A percentile compares a stretch with the other conserved stretches of the same genome.
Evolutionary conservation across 805 yeast species (phyloP).

Genomic region (Hyphopichia homilentoma): DNA sequence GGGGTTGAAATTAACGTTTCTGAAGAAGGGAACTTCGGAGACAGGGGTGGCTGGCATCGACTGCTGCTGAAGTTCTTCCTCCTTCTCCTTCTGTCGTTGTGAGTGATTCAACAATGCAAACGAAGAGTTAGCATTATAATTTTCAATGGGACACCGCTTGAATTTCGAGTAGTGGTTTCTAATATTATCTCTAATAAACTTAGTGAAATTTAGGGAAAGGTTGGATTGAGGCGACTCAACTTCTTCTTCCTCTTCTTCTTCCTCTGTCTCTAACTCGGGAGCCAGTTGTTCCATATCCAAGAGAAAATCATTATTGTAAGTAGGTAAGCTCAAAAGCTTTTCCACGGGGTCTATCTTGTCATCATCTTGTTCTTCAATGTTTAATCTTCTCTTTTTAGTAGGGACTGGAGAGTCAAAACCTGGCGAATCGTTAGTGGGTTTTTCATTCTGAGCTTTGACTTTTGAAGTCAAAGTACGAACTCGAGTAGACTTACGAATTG

Average conservation of each 20-base stretch:
- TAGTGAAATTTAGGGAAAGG: constrained; percentile 29
- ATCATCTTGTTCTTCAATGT: constrained; percentile 8
- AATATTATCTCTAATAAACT: constrained; percentile 37
- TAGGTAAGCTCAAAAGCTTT: constrained; percentile 34
- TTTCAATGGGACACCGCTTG: constrained; percentile 26
- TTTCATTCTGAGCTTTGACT: constrained; percentile 9
- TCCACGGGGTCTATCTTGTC: constrained; percentile 43
- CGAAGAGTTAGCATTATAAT: constrained; percentile 30
- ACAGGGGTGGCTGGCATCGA: constrained; percentile 1
- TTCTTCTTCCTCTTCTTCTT: constrained; percentile 9
- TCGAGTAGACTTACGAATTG: constrained; percentile 32
- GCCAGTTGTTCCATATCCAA: constrained; percentile 18
- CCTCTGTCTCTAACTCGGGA: constrained; percentile 9
- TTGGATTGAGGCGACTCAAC: constrained; percentile 6
- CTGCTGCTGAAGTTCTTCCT: constrained; percentile 2
- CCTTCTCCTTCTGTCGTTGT: constrained; percentile 2
- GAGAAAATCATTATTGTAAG: constrained; percentile 27
- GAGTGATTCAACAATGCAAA: constrained; percentile 26
- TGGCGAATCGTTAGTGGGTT: constrained; percentile 7
- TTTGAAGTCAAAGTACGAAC: constrained; percentile 19
- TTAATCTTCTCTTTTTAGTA: constrained; percentile 6
- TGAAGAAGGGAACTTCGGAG: constrained; percentile 30
- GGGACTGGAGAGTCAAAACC: constrained; percentile 1
- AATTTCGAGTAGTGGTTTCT: constrained; percentile 26
- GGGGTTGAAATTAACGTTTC: constrained; percentile 32